phyloP scores from a whole-genome alignment of 2,329 filamentous ascomycete genomes.

The Fusarium hainanense region DNA sequence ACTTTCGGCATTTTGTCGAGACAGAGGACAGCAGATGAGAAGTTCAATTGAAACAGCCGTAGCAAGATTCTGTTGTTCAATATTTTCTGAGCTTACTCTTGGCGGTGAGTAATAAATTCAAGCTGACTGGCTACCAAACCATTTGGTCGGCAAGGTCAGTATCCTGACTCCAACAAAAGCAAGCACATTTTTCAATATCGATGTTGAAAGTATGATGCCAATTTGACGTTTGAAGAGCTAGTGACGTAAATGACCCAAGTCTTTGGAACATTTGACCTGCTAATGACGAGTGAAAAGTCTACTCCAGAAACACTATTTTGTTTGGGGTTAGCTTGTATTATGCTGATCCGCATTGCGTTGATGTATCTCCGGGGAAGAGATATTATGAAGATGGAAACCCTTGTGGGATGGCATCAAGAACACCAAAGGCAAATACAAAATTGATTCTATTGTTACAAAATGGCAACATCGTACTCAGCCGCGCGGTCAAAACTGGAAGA shows the following conservation, averaged over 20 bases:
- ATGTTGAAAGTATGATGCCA: neutral
- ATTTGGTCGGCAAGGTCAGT: neutral
- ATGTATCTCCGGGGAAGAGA: neutral
- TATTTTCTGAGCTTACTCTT: neutral
- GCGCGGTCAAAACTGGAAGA: neutral
- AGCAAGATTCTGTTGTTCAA: no score
- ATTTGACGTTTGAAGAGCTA: neutral
- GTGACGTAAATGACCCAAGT: neutral
- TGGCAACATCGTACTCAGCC: neutral
- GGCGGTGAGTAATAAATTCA: neutral
- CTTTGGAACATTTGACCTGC: neutral
- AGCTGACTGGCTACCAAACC: neutral
- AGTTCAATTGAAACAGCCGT: no score
- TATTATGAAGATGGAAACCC: neutral
- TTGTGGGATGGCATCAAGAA: neutral
- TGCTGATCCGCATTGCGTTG: neutral
- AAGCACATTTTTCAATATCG: neutral
- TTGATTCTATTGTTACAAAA: neutral
- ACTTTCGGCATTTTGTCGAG: no score
- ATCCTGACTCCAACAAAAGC: neutral
- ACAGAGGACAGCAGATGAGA: no score
- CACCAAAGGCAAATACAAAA: neutral
- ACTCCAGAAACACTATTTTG: neutral
- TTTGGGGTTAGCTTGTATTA: neutral
- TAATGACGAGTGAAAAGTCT: neutral